phyloP scores from a whole-genome alignment of 2,329 filamentous ascomycete species.

The Beauveria scarabaeidicola region DNA sequence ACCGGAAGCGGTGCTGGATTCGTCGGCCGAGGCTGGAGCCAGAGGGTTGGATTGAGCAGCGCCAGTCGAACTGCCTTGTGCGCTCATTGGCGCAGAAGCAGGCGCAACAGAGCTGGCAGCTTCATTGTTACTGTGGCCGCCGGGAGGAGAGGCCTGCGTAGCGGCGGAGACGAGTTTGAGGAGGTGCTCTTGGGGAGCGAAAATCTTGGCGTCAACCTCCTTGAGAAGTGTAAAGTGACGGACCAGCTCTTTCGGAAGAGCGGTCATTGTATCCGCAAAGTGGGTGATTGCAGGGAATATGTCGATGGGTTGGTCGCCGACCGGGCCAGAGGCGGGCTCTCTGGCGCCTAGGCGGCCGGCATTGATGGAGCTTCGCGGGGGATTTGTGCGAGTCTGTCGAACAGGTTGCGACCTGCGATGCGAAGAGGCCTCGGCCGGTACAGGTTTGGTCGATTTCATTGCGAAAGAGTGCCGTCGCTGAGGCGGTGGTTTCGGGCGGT shows the following conservation, averaged over 20 bases:
- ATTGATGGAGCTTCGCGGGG: constrained; percentile 45
- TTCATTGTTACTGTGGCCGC: constrained; percentile 36
- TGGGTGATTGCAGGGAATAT: constrained; percentile 59
- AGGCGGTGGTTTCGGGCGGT: constrained; percentile 9
- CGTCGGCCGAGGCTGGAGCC: constrained; percentile 33
- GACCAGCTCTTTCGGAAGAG: constrained; percentile 88
- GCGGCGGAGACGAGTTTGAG: constrained; percentile 64
- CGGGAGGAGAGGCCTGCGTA: constrained; percentile 40
- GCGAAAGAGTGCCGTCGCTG: constrained; percentile 15
- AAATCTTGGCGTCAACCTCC: constrained; percentile 96
- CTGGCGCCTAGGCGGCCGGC: constrained; percentile 34
- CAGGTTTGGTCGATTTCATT: constrained; percentile 50
- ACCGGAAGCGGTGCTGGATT: constrained; percentile 31
- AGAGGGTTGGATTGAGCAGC: constrained; percentile 27
- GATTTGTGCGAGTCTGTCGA: constrained; percentile 58
- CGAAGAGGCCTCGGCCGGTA: constrained; percentile 34
- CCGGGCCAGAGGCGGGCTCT: constrained; percentile 36
- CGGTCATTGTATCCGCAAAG: constrained; percentile 87
- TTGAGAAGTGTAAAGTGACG: constrained; percentile 93
- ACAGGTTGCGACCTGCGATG: constrained; percentile 55
- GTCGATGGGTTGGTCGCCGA: constrained; percentile 52
- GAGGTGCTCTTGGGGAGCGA: constrained; percentile 75
- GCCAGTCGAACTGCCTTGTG: constrained; percentile 40
- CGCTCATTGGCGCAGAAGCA: constrained; percentile 39
- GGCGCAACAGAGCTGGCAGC: constrained; percentile 33